Evolutionary conservation across 1,284 basidiomycete species (phyloP).

Genomic region (Microbotryum lychnidis-dioicae): DNA sequence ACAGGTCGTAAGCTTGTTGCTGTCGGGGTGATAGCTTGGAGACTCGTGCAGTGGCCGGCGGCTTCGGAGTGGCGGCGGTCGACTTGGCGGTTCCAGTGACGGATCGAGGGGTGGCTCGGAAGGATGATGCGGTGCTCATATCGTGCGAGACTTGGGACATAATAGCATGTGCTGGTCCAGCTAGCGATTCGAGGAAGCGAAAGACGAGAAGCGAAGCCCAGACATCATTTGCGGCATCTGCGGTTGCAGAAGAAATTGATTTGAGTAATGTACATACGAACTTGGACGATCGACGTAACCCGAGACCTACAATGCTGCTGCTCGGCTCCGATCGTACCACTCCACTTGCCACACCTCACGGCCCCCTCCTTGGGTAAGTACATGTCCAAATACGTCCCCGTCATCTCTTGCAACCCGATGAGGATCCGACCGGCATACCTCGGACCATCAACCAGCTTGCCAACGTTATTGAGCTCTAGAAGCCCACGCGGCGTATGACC

Average conservation of each 20-base stretch:
- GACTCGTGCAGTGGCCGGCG: neutral
- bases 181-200: conserved; percentile 6
- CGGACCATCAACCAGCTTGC: conserved; percentile 35
- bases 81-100: neutral
- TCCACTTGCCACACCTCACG: conserved; percentile 40
- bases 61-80: neutral
- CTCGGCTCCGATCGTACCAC: conserved; percentile 26
- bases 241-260: neutral
- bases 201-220: conserved; percentile 39
- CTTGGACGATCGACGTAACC: no score
- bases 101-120: neutral
- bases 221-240: conserved; percentile 44
- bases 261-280: neutral
- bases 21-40: neutral
- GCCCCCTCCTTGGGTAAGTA: conserved; percentile 37
- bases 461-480: conserved; percentile 40
- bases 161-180: neutral
- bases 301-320: conserved; percentile 40
- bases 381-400: conserved; percentile 35
- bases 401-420: conserved; percentile 39
- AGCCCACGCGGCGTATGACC: conserved; percentile 27
- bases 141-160: neutral
- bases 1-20: conserved; percentile 14
- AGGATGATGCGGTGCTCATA: neutral
- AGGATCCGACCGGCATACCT: conserved; percentile 12